A percentile compares a stretch with the other conserved stretches of the same genome.
phyloP scores from a whole-genome alignment of 345 rosid species.

The Hibiscus tridactylites region DNA sequence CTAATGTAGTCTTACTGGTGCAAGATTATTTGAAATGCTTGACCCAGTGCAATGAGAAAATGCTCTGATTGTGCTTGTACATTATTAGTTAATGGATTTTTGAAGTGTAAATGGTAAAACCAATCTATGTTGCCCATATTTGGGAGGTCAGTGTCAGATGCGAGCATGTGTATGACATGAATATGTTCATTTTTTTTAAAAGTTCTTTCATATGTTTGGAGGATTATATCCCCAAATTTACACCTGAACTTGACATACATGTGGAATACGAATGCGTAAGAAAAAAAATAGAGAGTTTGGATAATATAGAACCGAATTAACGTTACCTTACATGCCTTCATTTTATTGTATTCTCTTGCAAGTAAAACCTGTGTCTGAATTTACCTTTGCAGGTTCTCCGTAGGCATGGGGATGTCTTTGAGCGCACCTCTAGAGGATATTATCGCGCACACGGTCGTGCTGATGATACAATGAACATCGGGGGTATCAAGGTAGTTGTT shows the following conservation, averaged over 20 bases:
- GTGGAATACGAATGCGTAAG: not conserved
- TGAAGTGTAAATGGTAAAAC: not conserved
- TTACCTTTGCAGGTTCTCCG: slow-evolving; percentile 49
- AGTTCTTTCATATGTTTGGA: not conserved
- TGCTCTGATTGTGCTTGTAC: not conserved
- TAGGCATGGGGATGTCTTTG: slow-evolving; percentile 94
- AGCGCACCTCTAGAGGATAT: slow-evolving; percentile 66
- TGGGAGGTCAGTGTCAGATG: not conserved
- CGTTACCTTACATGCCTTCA: not conserved
- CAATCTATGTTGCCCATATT: not conserved
- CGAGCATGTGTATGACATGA: not conserved
- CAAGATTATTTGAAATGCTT: not conserved
- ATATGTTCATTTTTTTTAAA: not conserved
- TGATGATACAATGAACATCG: slow-evolving; percentile 97
- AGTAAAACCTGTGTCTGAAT: slow-evolving; percentile 5
- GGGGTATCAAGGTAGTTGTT: slow-evolving; percentile 79
- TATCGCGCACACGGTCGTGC: slow-evolving; percentile 95
- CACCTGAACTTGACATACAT: not conserved
- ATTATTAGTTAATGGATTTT: not conserved
- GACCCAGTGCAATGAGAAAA: not conserved
- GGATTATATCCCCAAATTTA: not conserved
- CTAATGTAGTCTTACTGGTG: not conserved
- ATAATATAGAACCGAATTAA: not conserved
- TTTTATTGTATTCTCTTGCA: not conserved
- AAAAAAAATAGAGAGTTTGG: not conserved